Evolutionary conservation across 2,329 filamentous ascomycete genomes (phyloP), one percentile per base, ranked within the genome.

Genomic region (Pezicula neosporulosa): DNA sequence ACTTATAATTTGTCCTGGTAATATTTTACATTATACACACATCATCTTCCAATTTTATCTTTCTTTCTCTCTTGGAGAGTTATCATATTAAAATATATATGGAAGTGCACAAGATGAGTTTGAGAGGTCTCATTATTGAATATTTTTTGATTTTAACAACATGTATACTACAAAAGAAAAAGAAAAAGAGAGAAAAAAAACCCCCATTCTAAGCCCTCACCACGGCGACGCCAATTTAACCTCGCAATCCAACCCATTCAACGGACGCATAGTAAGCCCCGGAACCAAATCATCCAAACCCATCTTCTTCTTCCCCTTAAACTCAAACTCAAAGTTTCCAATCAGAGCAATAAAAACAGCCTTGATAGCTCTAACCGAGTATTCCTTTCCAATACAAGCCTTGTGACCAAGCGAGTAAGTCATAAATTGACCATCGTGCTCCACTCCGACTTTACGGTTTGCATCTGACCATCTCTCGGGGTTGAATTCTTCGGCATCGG

Each of bases 391-490:
- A 55, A 86, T 86, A 58, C 82, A 86, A 48, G 75, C 78, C 39
- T 82, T 72, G 2, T 82, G 81, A 0, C 83, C 83, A 54, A 85
- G 80, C 37, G 86, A 63, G 65, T 86, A 86, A 0, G 81, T 85
- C 59, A 82, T 63, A 47, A 80, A 76, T 0, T 75, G 71, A 61
- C 78, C 85, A 58, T 84, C 83, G 21, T 71, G 78, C 2, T 76
- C 72, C 0, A 82, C 79, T 7, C 80, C 80, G 3, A 19, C 13
- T 8, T 52, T 51, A 13, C 58, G 49, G 3, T 53, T 54, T 10
- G 39, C 52, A 46, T 57, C 56, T 3, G 63, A 77, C 78, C 78
- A 83, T 2, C 81, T 70, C 37, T 82, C 82, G 0, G 84, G 83
- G 15, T 80, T 77, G 71, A 87, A 87, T 13, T 77, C 68, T 7